Base-by-base conservation (phyloP, 805 yeast genomes). In the Wickerhamiella kurtzmanii region DNA sequence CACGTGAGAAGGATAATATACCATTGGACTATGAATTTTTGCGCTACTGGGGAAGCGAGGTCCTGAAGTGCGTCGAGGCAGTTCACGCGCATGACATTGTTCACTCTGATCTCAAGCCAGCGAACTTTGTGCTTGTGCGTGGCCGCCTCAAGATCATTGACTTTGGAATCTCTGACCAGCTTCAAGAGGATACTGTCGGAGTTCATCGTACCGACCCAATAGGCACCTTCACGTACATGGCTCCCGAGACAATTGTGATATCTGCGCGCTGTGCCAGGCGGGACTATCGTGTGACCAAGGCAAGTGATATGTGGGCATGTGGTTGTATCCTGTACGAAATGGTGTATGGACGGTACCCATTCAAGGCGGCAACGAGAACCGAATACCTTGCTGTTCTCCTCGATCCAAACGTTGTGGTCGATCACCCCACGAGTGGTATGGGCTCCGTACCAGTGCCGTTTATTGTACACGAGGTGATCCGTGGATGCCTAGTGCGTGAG, bases 151-250 rank as follows among this genome's bases (percentile, higher is more conserved):
- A 89, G 60, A 76, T 89, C 38, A 89, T 89, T 50, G 98, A 89
- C 65, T 92, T 89, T 71, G 98, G 98, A 15, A 68, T 69, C 40
- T 69, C 97, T n/a, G 83, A 88, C 64, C 86, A 89, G 0, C 86
- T 92, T 1, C 92, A 94, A 1, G 96, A 88, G 45, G 84, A 86
- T 58, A 89, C 97, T 0, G 79, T 84, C 18, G 89, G 92, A 56
- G 76, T 89, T 17, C 88, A 88, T 59, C 72, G 96, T 48, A 94
- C 85, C 50, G 75, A 86, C 4, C 96, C 86, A 60, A 81, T 87
- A 45, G 98, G 98, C 3, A 89, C 98, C 0, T 95, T 96, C 1
- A 86, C 83, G 61, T 92, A 89, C 62, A 92, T 89, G 97, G 96
- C 98, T 0, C 98, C 98, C 0, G 98, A 89, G 63, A 84, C 96